These are phyloP conservation scores for Lipomyces japonicus DNA, from an alignment of 805 yeast species.

Conservation along the genomic window DNA sequence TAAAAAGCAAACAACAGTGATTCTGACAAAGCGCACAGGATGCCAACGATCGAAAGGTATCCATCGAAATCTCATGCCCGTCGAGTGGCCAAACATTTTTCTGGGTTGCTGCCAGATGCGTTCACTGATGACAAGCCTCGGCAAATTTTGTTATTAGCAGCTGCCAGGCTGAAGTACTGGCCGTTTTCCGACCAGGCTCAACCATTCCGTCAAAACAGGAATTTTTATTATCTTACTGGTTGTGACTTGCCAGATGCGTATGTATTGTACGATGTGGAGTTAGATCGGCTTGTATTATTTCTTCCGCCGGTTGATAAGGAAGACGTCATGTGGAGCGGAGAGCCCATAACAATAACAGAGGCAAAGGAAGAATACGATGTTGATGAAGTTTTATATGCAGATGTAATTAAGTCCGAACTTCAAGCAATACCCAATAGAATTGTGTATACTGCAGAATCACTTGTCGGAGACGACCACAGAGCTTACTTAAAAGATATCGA, in stretches of 20 bases:
- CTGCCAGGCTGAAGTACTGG: slow-evolving; percentile 43
- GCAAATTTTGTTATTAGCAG: slow-evolving; percentile 24
- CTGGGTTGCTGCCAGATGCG: neutral
- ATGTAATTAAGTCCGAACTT: slow-evolving; percentile 24
- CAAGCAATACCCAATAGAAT: neutral
- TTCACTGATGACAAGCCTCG: slow-evolving; percentile 29
- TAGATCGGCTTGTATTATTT: slow-evolving; percentile 63
- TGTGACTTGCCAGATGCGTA: slow-evolving; percentile 74
- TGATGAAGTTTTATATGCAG: slow-evolving; percentile 66
- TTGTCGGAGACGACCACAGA: slow-evolving; percentile 23
- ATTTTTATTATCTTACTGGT: slow-evolving; percentile 84
- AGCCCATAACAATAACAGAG: slow-evolving; percentile 65
- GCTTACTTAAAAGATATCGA: slow-evolving; percentile 1
- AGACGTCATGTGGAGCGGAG: slow-evolving; percentile 95
- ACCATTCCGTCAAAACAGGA: slow-evolving; percentile 83
- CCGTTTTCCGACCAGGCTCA: slow-evolving; percentile 61
- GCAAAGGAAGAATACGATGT: slow-evolving; percentile 70
- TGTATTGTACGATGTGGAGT: slow-evolving; percentile 52
- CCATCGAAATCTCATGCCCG: slow-evolving; percentile 71
- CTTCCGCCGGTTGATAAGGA: slow-evolving; percentile 82
- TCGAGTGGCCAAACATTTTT: slow-evolving; percentile 13
- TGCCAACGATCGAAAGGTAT: slow-evolving; percentile 45
- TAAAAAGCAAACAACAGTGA: neutral
- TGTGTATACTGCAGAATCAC: slow-evolving; percentile 32
- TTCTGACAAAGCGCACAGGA: neutral